Percentiles rank a stretch among this genome's conserved stretches.
phyloP scores from a whole-genome alignment of 345 rosid species.

The Boechera stricta region DNA sequence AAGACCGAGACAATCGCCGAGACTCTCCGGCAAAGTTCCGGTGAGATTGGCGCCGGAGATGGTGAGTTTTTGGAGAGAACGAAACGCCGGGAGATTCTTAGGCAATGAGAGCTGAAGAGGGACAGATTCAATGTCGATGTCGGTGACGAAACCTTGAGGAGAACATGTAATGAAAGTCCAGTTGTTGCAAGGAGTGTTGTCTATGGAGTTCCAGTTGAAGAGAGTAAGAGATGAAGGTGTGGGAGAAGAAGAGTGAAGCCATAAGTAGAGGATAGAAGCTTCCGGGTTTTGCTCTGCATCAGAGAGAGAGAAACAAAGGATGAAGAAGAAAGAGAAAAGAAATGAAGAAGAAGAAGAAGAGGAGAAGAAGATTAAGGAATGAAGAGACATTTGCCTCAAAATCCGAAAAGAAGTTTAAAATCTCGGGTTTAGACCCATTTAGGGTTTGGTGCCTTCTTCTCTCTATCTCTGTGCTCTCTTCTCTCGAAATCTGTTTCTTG shows the following conservation, averaged over 20 bases:
- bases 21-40: conserved; percentile 64
- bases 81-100: conserved; percentile 61
- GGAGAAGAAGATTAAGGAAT: conserved; percentile 43
- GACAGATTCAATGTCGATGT: conserved; percentile 64
- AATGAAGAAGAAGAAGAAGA: conserved; percentile 37
- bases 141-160: conserved; percentile 65
- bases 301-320: conserved; percentile 47
- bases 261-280: conserved; percentile 66
- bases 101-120: conserved; percentile 64
- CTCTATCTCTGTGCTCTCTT: conserved; percentile 42
- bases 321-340: conserved; percentile 44
- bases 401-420: conserved; percentile 56
- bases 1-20: conserved; percentile 58
- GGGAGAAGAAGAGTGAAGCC: conserved; percentile 64
- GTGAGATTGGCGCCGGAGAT: conserved; percentile 78
- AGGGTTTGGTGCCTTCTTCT: conserved; percentile 52
- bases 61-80: conserved; percentile 55
- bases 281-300: conserved; percentile 55
- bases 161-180: conserved; percentile 86
- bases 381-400: conserved; percentile 78
- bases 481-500: conserved; percentile 52
- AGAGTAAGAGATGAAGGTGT: conserved; percentile 53
- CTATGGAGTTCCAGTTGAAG: conserved; percentile 66
- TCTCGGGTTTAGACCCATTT: conserved; percentile 70
- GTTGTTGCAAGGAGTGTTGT: conserved; percentile 73